Evolutionary conservation across 2,329 filamentous ascomycete species (phyloP).

Genomic region (Paecilomyces sp.): DNA sequence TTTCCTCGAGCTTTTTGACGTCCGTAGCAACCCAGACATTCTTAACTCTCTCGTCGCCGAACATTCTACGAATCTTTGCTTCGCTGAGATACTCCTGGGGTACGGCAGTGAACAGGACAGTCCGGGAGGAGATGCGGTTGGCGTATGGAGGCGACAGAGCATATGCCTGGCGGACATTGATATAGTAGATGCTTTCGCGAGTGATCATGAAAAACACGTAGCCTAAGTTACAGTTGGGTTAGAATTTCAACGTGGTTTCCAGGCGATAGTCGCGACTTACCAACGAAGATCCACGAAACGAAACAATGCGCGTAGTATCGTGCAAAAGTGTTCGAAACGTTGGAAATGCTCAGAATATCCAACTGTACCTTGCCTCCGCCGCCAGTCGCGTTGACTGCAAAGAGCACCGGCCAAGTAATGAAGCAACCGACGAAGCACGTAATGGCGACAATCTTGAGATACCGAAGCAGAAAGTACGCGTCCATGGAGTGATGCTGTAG

Average conservation of each 20-base stretch:
- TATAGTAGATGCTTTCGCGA: conserved; percentile 82
- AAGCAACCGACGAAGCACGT: conserved; percentile 77
- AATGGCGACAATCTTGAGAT: conserved; percentile 68
- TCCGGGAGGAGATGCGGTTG: conserved; percentile 79
- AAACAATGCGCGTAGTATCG: conserved; percentile 78
- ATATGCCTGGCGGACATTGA: conserved; percentile 89
- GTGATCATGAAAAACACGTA: conserved; percentile 87
- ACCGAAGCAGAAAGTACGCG: conserved; percentile 83
- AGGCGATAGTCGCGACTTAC: conserved; percentile 18
- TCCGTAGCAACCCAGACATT: conserved; percentile 79
- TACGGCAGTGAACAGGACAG: conserved; percentile 81
- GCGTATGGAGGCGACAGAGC: conserved; percentile 77
- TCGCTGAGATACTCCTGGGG: conserved; percentile 72
- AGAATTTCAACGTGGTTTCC: neutral
- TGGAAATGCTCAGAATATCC: conserved; percentile 71
- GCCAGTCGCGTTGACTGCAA: conserved; percentile 83
- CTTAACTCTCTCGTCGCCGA: conserved; percentile 69
- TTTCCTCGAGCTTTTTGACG: conserved; percentile 66
- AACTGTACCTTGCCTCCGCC: conserved; percentile 59
- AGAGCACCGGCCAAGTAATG: conserved; percentile 82
- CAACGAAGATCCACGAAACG: conserved; percentile 74
- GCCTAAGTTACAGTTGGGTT: conserved; percentile 22
- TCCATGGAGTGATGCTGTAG: conserved; percentile 90
- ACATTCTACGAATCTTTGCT: conserved; percentile 68
- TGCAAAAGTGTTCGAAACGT: conserved; percentile 56